Evolutionary conservation across 2,329 filamentous ascomycete genomes (phyloP).

Genomic region (Rhynchosporium agropyri): DNA sequence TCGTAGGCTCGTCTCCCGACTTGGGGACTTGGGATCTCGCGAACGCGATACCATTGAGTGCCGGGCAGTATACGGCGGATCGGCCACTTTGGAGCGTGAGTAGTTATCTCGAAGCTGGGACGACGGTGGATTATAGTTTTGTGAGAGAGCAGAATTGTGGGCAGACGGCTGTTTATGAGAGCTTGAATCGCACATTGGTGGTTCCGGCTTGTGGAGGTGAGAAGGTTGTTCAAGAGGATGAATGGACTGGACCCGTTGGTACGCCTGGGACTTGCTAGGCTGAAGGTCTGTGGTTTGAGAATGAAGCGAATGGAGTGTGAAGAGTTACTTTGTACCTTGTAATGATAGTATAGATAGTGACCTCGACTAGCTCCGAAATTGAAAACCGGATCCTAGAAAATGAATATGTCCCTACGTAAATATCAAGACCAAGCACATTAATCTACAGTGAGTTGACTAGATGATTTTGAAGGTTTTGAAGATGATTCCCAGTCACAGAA

Average conservation of each 20-base stretch:
- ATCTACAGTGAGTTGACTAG: no score
- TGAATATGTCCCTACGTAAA: no score
- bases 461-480: no score
- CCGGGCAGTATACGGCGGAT: conserved; percentile 47
- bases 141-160: conserved; percentile 49
- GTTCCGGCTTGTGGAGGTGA: conserved; percentile 45
- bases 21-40: conserved; percentile 48
- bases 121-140: conserved; percentile 51
- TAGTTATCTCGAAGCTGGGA: conserved; percentile 47
- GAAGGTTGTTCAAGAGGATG: conserved; percentile 44
- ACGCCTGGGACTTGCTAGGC: conserved; percentile 35
- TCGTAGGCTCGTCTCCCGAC: conserved; percentile 48
- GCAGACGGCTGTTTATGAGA: conserved; percentile 49
- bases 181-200: conserved; percentile 47
- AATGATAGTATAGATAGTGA: no score
- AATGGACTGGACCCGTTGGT: conserved; percentile 45
- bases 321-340: no score
- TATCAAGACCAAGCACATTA: no score
- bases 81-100: conserved; percentile 51
- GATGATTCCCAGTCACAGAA: no score
- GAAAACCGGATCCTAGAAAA: no score
- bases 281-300: no score
- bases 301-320: no score
- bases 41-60: conserved; percentile 44
- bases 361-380: no score